A percentile compares a stretch with the other conserved stretches of the same genome.
phyloP scores from a whole-genome alignment of 352 stramenopile genomes.

The Globisporangium radiosum region DNA sequence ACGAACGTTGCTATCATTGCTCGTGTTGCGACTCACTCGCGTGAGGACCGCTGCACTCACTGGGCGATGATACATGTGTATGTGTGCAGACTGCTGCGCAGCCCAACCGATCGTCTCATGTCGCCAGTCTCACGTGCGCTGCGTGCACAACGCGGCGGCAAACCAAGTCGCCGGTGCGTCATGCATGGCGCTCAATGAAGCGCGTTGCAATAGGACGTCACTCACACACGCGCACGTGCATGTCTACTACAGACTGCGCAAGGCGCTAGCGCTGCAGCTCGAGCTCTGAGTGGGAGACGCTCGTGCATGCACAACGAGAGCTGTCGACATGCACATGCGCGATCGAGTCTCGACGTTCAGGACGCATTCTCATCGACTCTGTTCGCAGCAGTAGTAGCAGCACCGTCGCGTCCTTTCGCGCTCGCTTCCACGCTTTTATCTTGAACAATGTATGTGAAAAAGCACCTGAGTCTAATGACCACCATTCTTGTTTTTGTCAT shows the following conservation, averaged over 20 bases:
- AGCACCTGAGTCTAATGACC: too few species aligned
- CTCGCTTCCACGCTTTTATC: too few species aligned
- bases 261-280: constrained; percentile 3
- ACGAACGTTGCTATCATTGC: neutral
- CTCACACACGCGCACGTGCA: neutral
- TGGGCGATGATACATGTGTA: neutral
- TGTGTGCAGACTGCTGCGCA: constrained; percentile 37
- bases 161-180: constrained; percentile 10
- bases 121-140: constrained; percentile 53
- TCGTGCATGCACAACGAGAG: neutral
- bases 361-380: too few species aligned
- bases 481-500: too few species aligned
- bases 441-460: too few species aligned
- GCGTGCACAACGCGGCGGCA: constrained; percentile 18
- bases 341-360: too few species aligned
- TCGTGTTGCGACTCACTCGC: too few species aligned
- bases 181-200: neutral
- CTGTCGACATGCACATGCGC: too few species aligned
- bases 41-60: too few species aligned
- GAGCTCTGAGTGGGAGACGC: constrained; percentile 21
- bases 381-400: too few species aligned
- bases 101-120: constrained; percentile 61
- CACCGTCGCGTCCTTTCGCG: too few species aligned
- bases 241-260: constrained; percentile 3
- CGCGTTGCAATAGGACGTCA: neutral